Conservation (phyloP, 306 rosid species). For the Morella rubra region DNA sequence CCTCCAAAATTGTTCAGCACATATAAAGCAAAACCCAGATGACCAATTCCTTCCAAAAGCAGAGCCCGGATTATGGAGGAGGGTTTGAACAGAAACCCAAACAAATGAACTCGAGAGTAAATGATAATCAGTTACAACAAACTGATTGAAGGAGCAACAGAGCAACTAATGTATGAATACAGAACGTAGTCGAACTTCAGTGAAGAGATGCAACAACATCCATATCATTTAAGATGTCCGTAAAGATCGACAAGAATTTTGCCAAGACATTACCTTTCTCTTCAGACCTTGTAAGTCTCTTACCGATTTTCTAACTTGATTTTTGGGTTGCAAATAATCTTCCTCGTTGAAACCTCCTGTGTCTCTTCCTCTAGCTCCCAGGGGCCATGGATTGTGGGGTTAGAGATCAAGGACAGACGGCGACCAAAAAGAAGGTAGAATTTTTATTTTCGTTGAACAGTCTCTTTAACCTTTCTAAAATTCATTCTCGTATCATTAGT, state of each 20-base stretch:
- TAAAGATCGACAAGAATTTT: background rate
- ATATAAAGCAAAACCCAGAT: conserved; percentile 14
- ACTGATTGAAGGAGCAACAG: background rate
- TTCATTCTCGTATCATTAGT: background rate
- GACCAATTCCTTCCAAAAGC: background rate
- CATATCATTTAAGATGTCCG: conserved; percentile 14
- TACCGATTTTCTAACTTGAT: background rate
- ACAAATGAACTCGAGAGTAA: conserved; percentile 13
- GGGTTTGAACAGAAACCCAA: conserved; percentile 7
- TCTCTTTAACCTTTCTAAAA: background rate
- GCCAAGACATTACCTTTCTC: conserved; percentile 16
- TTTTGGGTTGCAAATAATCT: conserved; percentile 28
- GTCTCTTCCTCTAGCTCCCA: conserved; percentile 17
- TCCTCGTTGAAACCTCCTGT: conserved; percentile 18
- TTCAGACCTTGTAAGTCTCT: conserved; percentile 7
- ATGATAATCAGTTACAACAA: background rate
- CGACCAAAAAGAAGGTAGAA: conserved; percentile 31
- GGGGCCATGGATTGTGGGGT: conserved; percentile 59
- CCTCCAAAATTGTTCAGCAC: conserved; percentile 15
- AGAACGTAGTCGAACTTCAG: conserved; percentile 15
- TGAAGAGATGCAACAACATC: conserved; percentile 6
- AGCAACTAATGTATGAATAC: background rate
- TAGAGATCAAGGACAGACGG: conserved; percentile 45
- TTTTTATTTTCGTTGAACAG: background rate
- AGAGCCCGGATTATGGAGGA: background rate